Percentiles rank a stretch among this genome's conserved stretches.
These are phyloP conservation scores for Hericium alpestre DNA, from an alignment of 768 basidiomycete genomes.

Conservation along the genomic window DNA sequence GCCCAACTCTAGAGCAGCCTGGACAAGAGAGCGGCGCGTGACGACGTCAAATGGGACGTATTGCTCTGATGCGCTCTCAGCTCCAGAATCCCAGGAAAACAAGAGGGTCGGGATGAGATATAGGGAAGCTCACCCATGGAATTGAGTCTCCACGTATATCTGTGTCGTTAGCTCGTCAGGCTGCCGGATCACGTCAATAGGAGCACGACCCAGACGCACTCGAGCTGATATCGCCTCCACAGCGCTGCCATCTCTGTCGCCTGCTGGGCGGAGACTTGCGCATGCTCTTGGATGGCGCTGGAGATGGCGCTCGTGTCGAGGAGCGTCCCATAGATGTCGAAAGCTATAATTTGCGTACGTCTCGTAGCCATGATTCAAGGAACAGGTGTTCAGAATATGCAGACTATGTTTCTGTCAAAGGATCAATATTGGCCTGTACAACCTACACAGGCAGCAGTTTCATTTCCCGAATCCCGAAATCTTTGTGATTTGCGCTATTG, in stretches of 20 bases:
- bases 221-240: slow-evolving; percentile 22
- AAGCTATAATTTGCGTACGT: slow-evolving; percentile 15
- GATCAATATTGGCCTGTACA: no score
- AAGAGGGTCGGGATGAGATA: background rate
- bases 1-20: slow-evolving; percentile 16
- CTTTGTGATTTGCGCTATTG: no score
- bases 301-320: slow-evolving; percentile 18
- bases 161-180: background rate
- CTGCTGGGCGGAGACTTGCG: slow-evolving; percentile 2
- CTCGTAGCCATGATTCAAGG: no score
- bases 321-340: slow-evolving; percentile 23
- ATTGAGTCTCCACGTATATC: slow-evolving; percentile 23
- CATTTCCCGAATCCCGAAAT: no score
- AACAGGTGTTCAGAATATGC: no score
- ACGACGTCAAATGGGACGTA: slow-evolving; percentile 20
- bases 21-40: slow-evolving; percentile 15
- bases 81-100: slow-evolving; percentile 4
- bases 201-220: slow-evolving; percentile 12
- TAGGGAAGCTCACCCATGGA: slow-evolving; percentile 12
- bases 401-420: no score
- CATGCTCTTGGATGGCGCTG: slow-evolving; percentile 1
- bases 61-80: slow-evolving; percentile 9
- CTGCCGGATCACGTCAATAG: background rate
- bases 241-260: slow-evolving; percentile 8
- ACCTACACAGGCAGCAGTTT: no score